phyloP scores from a whole-genome alignment of 139 green algal genomes.

The Mesotaenium endlicherianum region DNA sequence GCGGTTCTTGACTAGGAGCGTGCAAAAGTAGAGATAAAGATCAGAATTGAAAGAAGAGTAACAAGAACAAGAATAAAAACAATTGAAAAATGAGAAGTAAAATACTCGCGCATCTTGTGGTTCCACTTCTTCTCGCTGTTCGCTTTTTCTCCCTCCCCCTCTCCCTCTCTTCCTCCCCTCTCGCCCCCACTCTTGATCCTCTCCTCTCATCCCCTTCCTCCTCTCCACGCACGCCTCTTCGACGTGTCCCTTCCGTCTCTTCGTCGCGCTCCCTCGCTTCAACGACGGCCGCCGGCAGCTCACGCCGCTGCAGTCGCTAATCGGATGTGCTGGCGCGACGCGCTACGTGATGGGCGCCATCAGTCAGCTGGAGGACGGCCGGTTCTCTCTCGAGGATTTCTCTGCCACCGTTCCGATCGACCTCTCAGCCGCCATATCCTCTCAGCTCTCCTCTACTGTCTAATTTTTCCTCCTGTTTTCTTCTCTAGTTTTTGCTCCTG shows the following conservation, averaged over 20 bases:
- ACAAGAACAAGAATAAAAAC: no score
- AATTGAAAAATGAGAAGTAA: no score
- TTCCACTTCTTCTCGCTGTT: no score
- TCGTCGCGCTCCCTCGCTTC: background rate
- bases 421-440: slow-evolving; percentile 61
- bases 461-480: background rate
- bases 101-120: no score
- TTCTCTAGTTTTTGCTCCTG: no score
- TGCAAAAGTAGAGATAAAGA: no score
- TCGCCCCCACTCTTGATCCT: background rate
- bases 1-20: no score
- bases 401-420: slow-evolving; percentile 74
- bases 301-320: slow-evolving; percentile 46
- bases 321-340: background rate
- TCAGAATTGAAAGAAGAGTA: no score
- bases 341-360: slow-evolving; percentile 76
- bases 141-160: background rate
- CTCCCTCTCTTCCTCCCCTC: background rate
- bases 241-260: background rate
- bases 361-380: slow-evolving; percentile 69
- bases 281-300: slow-evolving; percentile 49
- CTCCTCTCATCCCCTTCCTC: background rate
- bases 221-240: background rate
- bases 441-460: background rate
- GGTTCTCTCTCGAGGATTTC: slow-evolving; percentile 78